phyloP scores from a whole-genome alignment of 2,329 filamentous ascomycete species.

The Fusarium graminum region DNA sequence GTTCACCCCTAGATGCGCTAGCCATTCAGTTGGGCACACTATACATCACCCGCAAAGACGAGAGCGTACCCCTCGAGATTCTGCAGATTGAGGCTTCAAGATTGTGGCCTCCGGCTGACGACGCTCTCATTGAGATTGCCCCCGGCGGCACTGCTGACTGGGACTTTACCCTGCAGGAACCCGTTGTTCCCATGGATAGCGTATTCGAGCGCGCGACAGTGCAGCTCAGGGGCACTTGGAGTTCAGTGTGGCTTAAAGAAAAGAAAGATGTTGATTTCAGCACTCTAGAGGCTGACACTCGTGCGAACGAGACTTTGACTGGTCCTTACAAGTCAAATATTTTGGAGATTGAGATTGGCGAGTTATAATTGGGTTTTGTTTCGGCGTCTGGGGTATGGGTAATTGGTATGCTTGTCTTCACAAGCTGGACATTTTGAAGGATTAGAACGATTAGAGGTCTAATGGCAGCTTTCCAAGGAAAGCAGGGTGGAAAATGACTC shows the following conservation, averaged over 20 bases:
- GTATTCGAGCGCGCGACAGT: slow-evolving; percentile 53
- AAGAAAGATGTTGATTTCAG: slow-evolving; percentile 44
- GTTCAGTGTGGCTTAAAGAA: slow-evolving; percentile 48
- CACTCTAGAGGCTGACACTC: slow-evolving; percentile 36
- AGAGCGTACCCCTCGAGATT: slow-evolving; percentile 53
- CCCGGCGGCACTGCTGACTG: slow-evolving; percentile 54
- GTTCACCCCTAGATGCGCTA: slow-evolving; percentile 60
- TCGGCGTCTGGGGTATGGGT: slow-evolving; percentile 15
- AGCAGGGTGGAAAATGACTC: neutral
- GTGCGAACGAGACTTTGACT: slow-evolving; percentile 39
- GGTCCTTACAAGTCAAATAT: slow-evolving; percentile 43
- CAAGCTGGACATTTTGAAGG: neutral
- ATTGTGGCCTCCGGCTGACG: slow-evolving; percentile 57
- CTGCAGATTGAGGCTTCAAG: slow-evolving; percentile 56
- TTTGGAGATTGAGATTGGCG: slow-evolving; percentile 34
- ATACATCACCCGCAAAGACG: slow-evolving; percentile 54
- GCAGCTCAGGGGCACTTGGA: slow-evolving; percentile 56
- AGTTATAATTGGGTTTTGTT: neutral
- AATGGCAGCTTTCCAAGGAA: slow-evolving; percentile 13
- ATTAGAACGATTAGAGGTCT: slow-evolving; percentile 1
- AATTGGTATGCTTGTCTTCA: neutral
- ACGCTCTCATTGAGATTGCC: slow-evolving; percentile 56
- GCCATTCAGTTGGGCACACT: slow-evolving; percentile 59
- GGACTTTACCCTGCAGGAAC: slow-evolving; percentile 55
- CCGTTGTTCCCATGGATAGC: slow-evolving; percentile 53